A percentile compares a stretch with the other conserved stretches of the same genome.
These are phyloP conservation scores for Tricholoma matsutake DNA, from an alignment of 768 basidiomycete species.

Conservation along the genomic window DNA sequence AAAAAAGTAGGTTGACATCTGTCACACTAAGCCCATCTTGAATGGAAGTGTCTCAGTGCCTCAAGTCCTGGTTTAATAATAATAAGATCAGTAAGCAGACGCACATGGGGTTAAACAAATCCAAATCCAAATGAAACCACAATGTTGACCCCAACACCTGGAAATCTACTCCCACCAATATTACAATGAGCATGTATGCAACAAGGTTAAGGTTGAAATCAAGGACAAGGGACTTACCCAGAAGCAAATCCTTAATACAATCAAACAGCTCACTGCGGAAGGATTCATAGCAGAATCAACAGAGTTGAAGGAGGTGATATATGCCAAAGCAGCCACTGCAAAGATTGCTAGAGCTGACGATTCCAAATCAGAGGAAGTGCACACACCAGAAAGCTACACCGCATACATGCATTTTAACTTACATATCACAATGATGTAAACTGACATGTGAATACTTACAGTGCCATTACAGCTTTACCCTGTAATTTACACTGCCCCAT, in stretches of 20 bases:
- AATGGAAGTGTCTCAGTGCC: neutral
- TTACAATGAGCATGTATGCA: neutral
- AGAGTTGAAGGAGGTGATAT: neutral
- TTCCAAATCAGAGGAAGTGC: neutral
- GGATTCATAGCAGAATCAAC: neutral
- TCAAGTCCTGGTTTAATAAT: slow-evolving; percentile 2
- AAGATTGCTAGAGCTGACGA: neutral
- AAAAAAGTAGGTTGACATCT: neutral
- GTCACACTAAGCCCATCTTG: neutral
- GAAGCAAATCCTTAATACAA: neutral
- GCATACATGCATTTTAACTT: neutral
- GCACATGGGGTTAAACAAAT: neutral
- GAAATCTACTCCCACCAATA: slow-evolving; percentile 1
- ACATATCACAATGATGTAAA: neutral
- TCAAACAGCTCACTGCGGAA: neutral
- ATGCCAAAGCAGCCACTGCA: neutral
- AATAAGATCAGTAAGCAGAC: neutral
- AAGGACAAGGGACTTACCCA: neutral
- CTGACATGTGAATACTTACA: neutral
- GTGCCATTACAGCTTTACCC: neutral
- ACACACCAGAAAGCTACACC: neutral
- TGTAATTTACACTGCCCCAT: no score
- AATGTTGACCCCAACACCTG: neutral
- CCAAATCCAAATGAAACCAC: neutral
- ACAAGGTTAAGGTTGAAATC: slow-evolving; percentile 1